Evolutionary conservation across 176 grass and related monocot species (phyloP).

Genomic region (Neostapfia colusana): DNA sequence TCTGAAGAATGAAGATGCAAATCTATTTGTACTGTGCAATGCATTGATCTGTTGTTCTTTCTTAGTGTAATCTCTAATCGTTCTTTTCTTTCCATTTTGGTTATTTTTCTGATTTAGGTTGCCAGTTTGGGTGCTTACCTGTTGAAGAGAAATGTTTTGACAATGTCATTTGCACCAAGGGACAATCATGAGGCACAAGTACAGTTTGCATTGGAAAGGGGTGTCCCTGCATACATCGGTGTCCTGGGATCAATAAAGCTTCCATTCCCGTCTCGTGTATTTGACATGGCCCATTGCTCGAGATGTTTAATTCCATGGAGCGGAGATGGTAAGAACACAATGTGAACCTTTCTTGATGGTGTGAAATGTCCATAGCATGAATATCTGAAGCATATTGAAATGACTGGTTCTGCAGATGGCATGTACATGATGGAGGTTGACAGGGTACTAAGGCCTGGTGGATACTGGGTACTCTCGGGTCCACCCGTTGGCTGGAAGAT

Average conservation of each 20-base stretch:
- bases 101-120: constrained; percentile 52
- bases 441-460: constrained; percentile 78
- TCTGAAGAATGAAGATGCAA: constrained; percentile 7
- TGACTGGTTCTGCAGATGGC: constrained; percentile 59
- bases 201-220: constrained; percentile 91
- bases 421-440: constrained; percentile 98
- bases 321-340: constrained; percentile 54
- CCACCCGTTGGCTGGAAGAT: constrained; percentile 85
- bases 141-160: constrained; percentile 73
- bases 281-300: constrained; percentile 95
- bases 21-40: background rate
- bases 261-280: constrained; percentile 63
- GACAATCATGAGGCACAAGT: constrained; percentile 82
- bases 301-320: constrained; percentile 82
- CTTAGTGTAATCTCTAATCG: background rate
- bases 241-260: constrained; percentile 73
- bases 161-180: constrained; percentile 84
- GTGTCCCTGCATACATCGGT: constrained; percentile 85
- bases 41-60: constrained; percentile 5
- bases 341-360: constrained; percentile 14
- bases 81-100: constrained; percentile 10
- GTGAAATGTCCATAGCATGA: background rate
- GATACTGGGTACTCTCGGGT: constrained; percentile 88
- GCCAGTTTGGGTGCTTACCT: constrained; percentile 89
- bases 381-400: constrained; percentile 18